phyloP scores from a whole-genome alignment of 306 rosid species.

The Canavalia gladiata region DNA sequence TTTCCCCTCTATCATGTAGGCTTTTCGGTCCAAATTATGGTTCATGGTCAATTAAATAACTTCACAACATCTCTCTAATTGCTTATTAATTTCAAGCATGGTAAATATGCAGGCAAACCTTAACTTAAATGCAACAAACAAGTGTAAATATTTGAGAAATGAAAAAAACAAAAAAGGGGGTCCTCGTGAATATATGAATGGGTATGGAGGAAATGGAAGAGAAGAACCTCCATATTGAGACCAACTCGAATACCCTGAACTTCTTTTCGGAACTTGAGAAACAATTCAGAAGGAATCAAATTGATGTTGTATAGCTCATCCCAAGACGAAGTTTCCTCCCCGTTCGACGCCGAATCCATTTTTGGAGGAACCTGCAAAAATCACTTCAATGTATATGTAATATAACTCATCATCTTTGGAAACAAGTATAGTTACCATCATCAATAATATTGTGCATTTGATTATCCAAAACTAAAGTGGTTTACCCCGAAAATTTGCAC shows the following conservation, averaged over 20 bases:
- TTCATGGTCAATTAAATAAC: neutral
- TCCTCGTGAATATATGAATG: neutral
- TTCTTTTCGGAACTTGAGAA: conserved; percentile 86
- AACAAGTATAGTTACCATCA: too few species aligned
- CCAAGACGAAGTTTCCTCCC: conserved; percentile 76
- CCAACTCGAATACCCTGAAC: conserved; percentile 82
- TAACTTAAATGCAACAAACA: conserved; percentile 13
- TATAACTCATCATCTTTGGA: too few species aligned
- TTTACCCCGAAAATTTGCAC: neutral
- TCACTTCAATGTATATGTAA: neutral
- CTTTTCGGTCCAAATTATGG: conserved; percentile 10
- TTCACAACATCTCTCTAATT: neutral
- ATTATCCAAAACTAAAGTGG: neutral
- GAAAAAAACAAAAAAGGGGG: neutral
- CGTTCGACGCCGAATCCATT: conserved; percentile 65
- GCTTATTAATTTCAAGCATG: conserved; percentile 1
- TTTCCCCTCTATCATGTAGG: too few species aligned
- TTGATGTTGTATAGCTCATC: conserved; percentile 77
- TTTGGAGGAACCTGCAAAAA: conserved; percentile 42
- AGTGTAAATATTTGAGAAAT: neutral
- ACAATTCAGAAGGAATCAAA: conserved; percentile 82
- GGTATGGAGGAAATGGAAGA: neutral
- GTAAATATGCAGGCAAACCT: neutral
- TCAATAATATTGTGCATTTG: neutral
- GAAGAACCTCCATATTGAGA: conserved; percentile 81